phyloP scores from a whole-genome alignment of 108 stramenopile species.

The Skeletonema potamos region DNA sequence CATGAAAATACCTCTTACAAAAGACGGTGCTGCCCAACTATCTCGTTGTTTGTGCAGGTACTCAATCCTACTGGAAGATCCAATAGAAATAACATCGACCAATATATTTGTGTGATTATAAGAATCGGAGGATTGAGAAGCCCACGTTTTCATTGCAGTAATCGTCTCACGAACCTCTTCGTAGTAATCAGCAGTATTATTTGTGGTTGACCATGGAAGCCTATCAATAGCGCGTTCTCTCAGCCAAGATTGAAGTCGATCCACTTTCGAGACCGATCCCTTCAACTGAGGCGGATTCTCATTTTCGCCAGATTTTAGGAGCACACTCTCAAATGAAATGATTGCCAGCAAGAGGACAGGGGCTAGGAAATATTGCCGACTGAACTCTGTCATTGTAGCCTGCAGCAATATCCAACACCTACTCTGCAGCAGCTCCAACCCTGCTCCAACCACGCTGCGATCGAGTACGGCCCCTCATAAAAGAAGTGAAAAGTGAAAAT shows the following conservation, averaged over 20 bases:
- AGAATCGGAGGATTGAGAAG: not conserved
- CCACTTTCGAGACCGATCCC: conserved; percentile 12
- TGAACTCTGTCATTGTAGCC: not conserved
- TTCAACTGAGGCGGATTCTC: not conserved
- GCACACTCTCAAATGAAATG: not conserved
- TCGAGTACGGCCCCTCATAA: too few relatives aligned
- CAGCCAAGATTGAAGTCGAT: conserved; percentile 18
- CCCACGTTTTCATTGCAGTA: conserved; percentile 9
- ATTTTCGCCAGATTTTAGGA: not conserved
- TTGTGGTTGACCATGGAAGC: not conserved
- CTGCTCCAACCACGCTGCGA: too few relatives aligned
- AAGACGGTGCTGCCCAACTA: conserved; percentile 2
- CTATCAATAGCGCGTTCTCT: conserved; percentile 23
- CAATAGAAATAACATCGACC: conserved; percentile 10
- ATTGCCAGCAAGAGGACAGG: not conserved
- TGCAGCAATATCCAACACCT: too few relatives aligned
- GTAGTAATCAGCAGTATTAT: not conserved
- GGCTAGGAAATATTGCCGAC: not conserved
- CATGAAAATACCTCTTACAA: conserved; percentile 5
- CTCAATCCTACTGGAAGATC: not conserved
- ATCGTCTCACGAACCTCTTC: not conserved
- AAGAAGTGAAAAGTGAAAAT: too few relatives aligned
- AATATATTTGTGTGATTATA: not conserved
- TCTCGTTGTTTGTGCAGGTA: not conserved
- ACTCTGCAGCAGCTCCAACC: not conserved